Conservation (phyloP, 352 stramenopile genomes). For the Sclerospora graminicola region DNA sequence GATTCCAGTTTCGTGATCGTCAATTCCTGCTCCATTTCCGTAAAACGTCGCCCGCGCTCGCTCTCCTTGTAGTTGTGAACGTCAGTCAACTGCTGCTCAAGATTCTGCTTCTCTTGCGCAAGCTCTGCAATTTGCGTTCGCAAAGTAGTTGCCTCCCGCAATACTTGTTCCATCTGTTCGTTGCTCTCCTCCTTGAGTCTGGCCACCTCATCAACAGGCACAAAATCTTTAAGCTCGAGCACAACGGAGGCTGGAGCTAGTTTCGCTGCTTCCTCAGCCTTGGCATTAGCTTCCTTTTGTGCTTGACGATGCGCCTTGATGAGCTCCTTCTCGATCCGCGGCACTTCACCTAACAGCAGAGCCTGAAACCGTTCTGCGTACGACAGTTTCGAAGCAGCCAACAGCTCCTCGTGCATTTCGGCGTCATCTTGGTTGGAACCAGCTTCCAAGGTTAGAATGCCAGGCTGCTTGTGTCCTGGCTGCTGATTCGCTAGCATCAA, state of each 20-base stretch:
- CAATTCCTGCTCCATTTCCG: slow-evolving; percentile 54
- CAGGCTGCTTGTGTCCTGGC: slow-evolving; percentile 2
- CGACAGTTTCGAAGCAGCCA: slow-evolving; percentile 21
- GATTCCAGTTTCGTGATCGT: slow-evolving; percentile 40
- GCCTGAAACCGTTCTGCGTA: slow-evolving; percentile 45
- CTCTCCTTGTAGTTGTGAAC: slow-evolving; percentile 66
- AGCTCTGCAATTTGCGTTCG: slow-evolving; percentile 25
- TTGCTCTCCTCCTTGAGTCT: slow-evolving; percentile 37
- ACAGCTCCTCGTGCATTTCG: neutral
- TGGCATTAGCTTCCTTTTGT: slow-evolving; percentile 2
- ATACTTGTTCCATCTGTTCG: slow-evolving; percentile 24
- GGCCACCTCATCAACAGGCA: slow-evolving; percentile 42
- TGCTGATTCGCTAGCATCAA: slow-evolving; percentile 40
- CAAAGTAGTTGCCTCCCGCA: slow-evolving; percentile 18
- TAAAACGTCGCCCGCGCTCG: slow-evolving; percentile 44
- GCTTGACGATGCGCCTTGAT: slow-evolving; percentile 15
- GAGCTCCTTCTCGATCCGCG: slow-evolving; percentile 28
- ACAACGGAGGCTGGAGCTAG: slow-evolving; percentile 18
- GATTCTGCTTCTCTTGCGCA: slow-evolving; percentile 41
- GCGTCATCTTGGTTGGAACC: slow-evolving; percentile 1
- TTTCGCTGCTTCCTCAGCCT: slow-evolving; percentile 5
- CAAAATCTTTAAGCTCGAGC: slow-evolving; percentile 63
- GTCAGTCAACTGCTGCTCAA: slow-evolving; percentile 55
- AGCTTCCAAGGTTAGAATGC: slow-evolving; percentile 19
- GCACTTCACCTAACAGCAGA: slow-evolving; percentile 36